A percentile compares a stretch with the other conserved stretches of the same genome.
These are phyloP conservation scores for Wallacemonas collosoma DNA, from an alignment of 208 protist species.

Conservation along the genomic window DNA sequence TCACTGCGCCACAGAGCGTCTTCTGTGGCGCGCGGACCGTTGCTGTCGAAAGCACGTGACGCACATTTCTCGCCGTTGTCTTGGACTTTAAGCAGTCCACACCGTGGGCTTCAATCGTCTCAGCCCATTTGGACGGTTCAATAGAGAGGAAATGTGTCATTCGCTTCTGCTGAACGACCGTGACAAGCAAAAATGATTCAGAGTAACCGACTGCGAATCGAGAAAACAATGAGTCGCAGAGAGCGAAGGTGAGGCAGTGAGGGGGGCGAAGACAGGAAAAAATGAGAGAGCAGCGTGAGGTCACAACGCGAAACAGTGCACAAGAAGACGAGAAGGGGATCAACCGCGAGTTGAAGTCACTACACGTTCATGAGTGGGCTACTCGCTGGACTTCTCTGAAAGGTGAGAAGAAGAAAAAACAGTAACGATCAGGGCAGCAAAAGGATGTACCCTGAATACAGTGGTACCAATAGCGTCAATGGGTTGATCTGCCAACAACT, in stretches of 20 bases:
- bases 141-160: slow-evolving; percentile 37
- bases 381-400: too few relatives aligned
- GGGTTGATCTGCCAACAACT: too few relatives aligned
- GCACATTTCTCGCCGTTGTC: slow-evolving; percentile 72
- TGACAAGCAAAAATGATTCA: background rate
- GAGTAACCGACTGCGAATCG: background rate
- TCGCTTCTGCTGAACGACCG: background rate
- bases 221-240: background rate
- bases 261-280: too few relatives aligned
- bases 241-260: background rate
- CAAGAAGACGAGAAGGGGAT: background rate
- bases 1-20: slow-evolving; percentile 53
- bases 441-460: too few relatives aligned
- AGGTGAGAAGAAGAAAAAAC: too few relatives aligned
- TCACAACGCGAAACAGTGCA: background rate
- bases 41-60: slow-evolving; percentile 69
- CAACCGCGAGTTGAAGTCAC: background rate
- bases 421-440: too few relatives aligned
- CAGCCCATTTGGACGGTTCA: slow-evolving; percentile 67
- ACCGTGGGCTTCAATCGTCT: slow-evolving; percentile 52
- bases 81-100: slow-evolving; percentile 49
- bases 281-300: too few relatives aligned
- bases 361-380: background rate
- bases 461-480: too few relatives aligned
- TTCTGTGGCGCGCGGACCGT: slow-evolving; percentile 68